phyloP scores from a whole-genome alignment of 2,329 filamentous ascomycete genomes.

The Trichophyton verrucosum region DNA sequence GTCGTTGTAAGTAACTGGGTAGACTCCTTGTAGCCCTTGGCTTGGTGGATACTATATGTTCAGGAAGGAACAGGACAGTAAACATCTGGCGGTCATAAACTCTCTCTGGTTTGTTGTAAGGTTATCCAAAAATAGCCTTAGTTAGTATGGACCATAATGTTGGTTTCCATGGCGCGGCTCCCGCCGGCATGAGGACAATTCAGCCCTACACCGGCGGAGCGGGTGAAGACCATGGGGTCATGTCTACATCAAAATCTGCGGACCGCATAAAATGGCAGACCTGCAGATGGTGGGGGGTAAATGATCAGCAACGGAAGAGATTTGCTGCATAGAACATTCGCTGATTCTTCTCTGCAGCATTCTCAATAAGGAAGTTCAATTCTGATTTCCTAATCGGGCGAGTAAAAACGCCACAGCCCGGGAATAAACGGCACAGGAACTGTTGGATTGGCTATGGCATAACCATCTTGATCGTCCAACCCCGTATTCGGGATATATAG shows the following conservation, averaged over 20 bases:
- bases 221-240: neutral
- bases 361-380: neutral
- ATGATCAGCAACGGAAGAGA: neutral
- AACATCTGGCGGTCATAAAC: neutral
- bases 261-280: neutral
- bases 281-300: neutral
- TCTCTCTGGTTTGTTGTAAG: neutral
- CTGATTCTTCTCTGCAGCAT: neutral
- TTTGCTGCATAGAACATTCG: neutral
- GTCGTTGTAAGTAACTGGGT: neutral
- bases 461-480: neutral
- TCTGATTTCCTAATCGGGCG: neutral
- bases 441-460: neutral
- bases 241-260: neutral
- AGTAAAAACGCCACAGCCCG: neutral
- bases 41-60: neutral
- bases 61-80: neutral
- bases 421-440: neutral
- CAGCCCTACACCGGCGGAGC: neutral
- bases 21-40: neutral
- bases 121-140: neutral
- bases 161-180: neutral
- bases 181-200: neutral
- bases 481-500: neutral
- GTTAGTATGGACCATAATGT: neutral